phyloP scores from a whole-genome alignment of 257 asterid species.

The Scutellaria baicalensis region DNA sequence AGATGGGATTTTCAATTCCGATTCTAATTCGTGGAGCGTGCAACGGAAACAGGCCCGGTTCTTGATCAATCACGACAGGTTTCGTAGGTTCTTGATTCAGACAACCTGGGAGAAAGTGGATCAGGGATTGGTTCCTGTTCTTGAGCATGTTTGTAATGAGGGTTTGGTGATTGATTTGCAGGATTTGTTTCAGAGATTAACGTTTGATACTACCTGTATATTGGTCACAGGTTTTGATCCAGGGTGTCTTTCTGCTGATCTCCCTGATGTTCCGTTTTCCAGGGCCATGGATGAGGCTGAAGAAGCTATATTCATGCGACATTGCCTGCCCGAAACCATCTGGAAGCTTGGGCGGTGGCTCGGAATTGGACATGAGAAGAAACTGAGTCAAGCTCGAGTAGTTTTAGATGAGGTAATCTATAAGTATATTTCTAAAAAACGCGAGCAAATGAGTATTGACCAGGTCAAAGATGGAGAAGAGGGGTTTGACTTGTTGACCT shows the following conservation, averaged over 20 bases:
- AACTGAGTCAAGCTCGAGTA: slow-evolving; percentile 24
- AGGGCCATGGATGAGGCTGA: slow-evolving; percentile 66
- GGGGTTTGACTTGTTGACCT: slow-evolving; percentile 42
- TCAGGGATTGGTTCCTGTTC: slow-evolving; percentile 37
- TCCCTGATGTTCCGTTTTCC: slow-evolving; percentile 53
- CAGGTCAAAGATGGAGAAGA: not conserved
- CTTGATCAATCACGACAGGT: slow-evolving; percentile 36
- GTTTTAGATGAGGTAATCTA: slow-evolving; percentile 38
- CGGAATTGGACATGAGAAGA: slow-evolving; percentile 39
- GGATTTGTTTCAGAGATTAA: slow-evolving; percentile 48
- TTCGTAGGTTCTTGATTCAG: slow-evolving; percentile 34
- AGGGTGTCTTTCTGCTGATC: slow-evolving; percentile 41
- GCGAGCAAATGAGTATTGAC: slow-evolving; percentile 11
- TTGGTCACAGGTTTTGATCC: slow-evolving; percentile 60
- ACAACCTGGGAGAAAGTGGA: slow-evolving; percentile 40
- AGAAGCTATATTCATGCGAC: slow-evolving; percentile 51
- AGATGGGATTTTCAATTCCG: slow-evolving; percentile 50
- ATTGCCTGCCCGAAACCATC: slow-evolving; percentile 35
- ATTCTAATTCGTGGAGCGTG: slow-evolving; percentile 36
- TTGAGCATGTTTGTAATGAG: slow-evolving; percentile 25
- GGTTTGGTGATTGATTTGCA: slow-evolving; percentile 40
- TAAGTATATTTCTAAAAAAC: slow-evolving; percentile 40
- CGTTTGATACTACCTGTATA: slow-evolving; percentile 50
- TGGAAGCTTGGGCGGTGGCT: slow-evolving; percentile 39
- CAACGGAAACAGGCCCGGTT: slow-evolving; percentile 45